A percentile compares a stretch with the other conserved stretches of the same genome.
These are phyloP conservation scores for Plasmodium yoelii DNA, from an alignment of 169 alveolate species.

Conservation along the genomic window DNA sequence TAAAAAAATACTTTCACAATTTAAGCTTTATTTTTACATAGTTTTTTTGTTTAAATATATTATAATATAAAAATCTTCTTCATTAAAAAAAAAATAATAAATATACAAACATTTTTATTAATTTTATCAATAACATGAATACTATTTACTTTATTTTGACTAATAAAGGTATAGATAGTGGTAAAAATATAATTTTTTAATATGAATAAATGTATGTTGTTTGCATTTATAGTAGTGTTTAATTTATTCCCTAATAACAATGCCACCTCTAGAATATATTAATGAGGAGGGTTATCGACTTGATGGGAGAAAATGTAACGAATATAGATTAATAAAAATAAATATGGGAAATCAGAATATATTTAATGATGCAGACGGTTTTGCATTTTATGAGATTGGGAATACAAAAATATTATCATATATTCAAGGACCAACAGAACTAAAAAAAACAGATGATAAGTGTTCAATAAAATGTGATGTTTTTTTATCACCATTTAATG, in stretches of 20 bases:
- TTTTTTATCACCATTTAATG: slow-evolving; percentile 73
- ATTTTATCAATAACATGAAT: too few relatives aligned
- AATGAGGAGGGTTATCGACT: slow-evolving; percentile 85
- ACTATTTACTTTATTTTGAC: too few relatives aligned
- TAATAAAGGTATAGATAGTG: too few relatives aligned
- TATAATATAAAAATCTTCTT: too few relatives aligned
- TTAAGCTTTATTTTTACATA: too few relatives aligned
- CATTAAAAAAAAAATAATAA: too few relatives aligned
- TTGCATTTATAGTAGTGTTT: background rate
- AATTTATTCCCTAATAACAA: background rate
- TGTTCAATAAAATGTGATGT: slow-evolving; percentile 74
- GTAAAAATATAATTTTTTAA: background rate
- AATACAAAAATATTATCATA: slow-evolving; percentile 71
- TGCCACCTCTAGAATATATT: slow-evolving; percentile 78
- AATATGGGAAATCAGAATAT: slow-evolving; percentile 78
- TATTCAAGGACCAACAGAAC: slow-evolving; percentile 76
- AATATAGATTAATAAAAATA: slow-evolving; percentile 80
- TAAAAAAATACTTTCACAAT: too few relatives aligned
- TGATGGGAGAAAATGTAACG: slow-evolving; percentile 84
- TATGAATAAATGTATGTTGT: background rate
- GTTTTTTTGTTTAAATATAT: too few relatives aligned
- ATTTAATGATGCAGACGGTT: slow-evolving; percentile 72
- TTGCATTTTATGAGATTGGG: slow-evolving; percentile 66
- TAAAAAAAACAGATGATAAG: slow-evolving; percentile 60
- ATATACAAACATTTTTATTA: too few relatives aligned